Evolutionary conservation across 805 yeast species (phyloP).

Genomic region (Teunomyces cretensis): DNA sequence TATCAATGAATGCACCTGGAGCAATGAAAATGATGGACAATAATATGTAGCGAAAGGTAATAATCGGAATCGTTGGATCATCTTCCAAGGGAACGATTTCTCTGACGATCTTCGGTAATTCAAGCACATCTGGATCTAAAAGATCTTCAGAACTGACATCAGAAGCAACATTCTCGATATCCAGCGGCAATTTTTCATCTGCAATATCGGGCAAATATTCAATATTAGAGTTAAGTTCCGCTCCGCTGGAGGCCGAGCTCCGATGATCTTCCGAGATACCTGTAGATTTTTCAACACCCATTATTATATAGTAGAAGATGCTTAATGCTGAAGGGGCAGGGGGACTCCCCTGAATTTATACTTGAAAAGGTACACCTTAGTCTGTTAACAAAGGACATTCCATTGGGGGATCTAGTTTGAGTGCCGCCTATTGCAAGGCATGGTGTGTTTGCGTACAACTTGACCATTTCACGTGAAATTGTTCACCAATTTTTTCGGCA

Average conservation of each 20-base stretch:
- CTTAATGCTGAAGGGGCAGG: background rate
- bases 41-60: slow-evolving; percentile 36
- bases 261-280: background rate
- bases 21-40: slow-evolving; percentile 33
- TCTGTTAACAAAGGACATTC: too few species aligned
- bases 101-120: slow-evolving; percentile 31
- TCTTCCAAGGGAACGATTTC: slow-evolving; percentile 40
- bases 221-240: background rate
- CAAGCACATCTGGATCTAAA: slow-evolving; percentile 20
- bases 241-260: background rate
- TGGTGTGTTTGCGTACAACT: background rate
- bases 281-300: background rate
- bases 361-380: too few species aligned
- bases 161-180: slow-evolving; percentile 7
- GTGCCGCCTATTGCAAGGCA: too few species aligned
- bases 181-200: slow-evolving; percentile 6
- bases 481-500: background rate
- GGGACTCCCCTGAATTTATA: background rate
- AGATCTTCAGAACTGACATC: slow-evolving; percentile 1
- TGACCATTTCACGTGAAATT: slow-evolving; percentile 2
- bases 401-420: too few species aligned
- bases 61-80: slow-evolving; percentile 37
- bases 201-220: slow-evolving; percentile 8
- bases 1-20: slow-evolving; percentile 44
- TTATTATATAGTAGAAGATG: background rate